Conservation (phyloP, 2,329 filamentous ascomycete species). For the Botryotinia narcissicola region DNA sequence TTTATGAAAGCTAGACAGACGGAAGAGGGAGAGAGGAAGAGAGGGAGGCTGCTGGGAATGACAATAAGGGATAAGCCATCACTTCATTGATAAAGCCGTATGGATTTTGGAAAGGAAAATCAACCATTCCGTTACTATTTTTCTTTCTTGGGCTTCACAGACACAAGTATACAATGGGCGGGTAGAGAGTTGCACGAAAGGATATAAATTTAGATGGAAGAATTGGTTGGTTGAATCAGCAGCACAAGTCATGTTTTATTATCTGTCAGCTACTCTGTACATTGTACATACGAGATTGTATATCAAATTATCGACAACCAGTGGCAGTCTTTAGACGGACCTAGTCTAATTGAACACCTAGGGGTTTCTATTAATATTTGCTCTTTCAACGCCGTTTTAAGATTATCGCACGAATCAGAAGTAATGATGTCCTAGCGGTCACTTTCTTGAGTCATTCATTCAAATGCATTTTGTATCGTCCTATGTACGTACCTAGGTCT, state of each 20-base stretch:
- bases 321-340: neutral
- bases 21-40: neutral
- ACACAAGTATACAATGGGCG: neutral
- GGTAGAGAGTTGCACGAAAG: constrained; percentile 1
- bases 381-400: neutral
- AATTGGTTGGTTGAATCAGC: neutral
- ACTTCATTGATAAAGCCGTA: neutral
- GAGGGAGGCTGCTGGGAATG: neutral
- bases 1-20: neutral
- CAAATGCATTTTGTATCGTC: constrained; percentile 6
- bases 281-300: too few species aligned
- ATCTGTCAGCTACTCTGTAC: neutral
- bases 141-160: neutral
- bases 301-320: neutral
- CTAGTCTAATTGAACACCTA: neutral
- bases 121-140: neutral
- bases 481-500: neutral
- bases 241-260: constrained; percentile 12
- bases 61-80: neutral
- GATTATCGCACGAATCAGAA: neutral
- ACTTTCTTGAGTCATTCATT: neutral
- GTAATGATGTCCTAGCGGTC: constrained; percentile 8
- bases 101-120: neutral
- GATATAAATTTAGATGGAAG: neutral
- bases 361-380: neutral